Conservation (phyloP, 75 land plant genomes). For the Chamaecyparis obtusa region DNA sequence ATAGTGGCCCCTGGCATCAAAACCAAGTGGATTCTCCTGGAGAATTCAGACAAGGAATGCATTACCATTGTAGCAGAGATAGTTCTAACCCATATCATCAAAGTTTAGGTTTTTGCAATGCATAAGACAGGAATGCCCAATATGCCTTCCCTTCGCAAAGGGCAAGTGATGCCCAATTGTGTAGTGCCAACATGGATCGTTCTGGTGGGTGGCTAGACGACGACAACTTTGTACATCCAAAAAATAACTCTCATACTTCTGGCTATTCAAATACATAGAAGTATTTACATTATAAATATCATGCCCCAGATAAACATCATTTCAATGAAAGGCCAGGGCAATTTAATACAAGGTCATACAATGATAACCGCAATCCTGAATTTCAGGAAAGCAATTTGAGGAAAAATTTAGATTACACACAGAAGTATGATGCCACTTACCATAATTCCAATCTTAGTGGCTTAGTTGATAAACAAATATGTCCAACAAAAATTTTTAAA, state of each 20-base stretch:
- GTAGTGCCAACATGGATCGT: background rate
- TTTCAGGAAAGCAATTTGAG: background rate
- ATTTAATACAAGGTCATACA: background rate
- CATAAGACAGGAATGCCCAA: background rate
- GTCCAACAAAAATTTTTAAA: background rate
- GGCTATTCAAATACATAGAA: background rate
- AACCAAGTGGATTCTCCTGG: background rate
- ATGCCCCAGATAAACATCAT: background rate
- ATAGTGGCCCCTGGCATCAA: background rate
- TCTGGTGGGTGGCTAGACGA: constrained; percentile 8
- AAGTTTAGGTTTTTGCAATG: background rate
- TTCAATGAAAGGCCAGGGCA: background rate
- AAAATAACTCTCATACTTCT: background rate
- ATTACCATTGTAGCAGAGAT: background rate
- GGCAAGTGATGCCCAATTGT: background rate
- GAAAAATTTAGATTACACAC: background rate
- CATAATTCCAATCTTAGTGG: background rate
- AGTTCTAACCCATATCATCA: background rate
- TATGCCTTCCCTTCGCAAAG: background rate
- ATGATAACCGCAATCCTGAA: background rate
- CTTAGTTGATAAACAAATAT: background rate
- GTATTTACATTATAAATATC: background rate
- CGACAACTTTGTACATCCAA: background rate
- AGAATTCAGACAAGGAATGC: background rate
- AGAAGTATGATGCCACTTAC: background rate